Conservation (phyloP, 2,329 filamentous ascomycete genomes). For the Talaromyces albobiverticillius region DNA sequence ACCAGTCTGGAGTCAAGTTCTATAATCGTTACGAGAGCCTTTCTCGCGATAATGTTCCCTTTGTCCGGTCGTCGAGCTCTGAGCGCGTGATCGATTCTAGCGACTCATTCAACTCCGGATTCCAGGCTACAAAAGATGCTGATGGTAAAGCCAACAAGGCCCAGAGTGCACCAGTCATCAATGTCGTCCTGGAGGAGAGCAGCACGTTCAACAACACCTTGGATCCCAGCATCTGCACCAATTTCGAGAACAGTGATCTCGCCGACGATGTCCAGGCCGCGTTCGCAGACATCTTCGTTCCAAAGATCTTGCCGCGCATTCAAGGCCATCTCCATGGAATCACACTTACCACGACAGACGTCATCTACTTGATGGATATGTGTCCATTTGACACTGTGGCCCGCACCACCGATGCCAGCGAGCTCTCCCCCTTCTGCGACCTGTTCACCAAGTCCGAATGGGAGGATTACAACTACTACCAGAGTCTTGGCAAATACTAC, state of each 20-base stretch:
- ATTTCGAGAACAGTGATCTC: slow-evolving; percentile 61
- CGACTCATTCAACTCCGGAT: slow-evolving; percentile 71
- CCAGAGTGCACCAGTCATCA: slow-evolving; percentile 53
- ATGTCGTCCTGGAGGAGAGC: slow-evolving; percentile 65
- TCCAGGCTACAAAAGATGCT: slow-evolving; percentile 55
- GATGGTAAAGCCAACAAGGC: slow-evolving; percentile 34
- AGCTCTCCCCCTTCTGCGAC: slow-evolving; percentile 68
- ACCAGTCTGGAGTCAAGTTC: slow-evolving; percentile 73
- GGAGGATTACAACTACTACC: slow-evolving; percentile 75
- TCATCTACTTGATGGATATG: slow-evolving; percentile 77
- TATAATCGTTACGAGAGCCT: slow-evolving; percentile 69
- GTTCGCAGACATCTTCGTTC: slow-evolving; percentile 65
- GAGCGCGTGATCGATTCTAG: slow-evolving; percentile 72
- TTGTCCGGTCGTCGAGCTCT: slow-evolving; percentile 67
- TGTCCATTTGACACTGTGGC: slow-evolving; percentile 81
- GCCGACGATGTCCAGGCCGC: slow-evolving; percentile 47
- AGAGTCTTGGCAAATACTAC: slow-evolving; percentile 81
- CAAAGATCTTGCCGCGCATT: slow-evolving; percentile 64
- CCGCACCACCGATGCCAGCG: slow-evolving; percentile 39
- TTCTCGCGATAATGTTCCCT: slow-evolving; percentile 58
- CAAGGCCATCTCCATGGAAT: slow-evolving; percentile 67
- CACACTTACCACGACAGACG: slow-evolving; percentile 61
- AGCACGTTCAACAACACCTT: slow-evolving; percentile 74
- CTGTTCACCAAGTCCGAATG: slow-evolving; percentile 76
- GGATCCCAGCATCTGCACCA: slow-evolving; percentile 67